phyloP scores from a whole-genome alignment of 192 early-diverging fungal genomes.

The Tieghemiomyces parasiticus region DNA sequence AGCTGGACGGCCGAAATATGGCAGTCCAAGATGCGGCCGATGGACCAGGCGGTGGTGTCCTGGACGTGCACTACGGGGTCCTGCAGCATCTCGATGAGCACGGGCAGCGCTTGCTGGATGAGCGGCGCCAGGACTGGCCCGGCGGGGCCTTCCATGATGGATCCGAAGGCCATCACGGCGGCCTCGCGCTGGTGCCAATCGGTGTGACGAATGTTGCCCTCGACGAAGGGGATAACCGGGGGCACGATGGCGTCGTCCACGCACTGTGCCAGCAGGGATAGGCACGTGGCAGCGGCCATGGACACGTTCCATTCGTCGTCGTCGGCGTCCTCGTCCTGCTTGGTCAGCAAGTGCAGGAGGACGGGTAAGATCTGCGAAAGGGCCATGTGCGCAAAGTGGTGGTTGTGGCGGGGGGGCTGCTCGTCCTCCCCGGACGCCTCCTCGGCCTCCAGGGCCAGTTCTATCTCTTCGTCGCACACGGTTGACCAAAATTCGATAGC shows the following conservation, averaged over 20 bases:
- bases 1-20: conserved; percentile 58
- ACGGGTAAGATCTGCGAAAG: conserved; percentile 72
- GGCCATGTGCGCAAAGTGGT: conserved; percentile 65
- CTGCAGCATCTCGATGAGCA: conserved; percentile 76
- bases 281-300: conserved; percentile 95
- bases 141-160: conserved; percentile 89
- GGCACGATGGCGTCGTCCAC: conserved; percentile 68
- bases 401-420: conserved; percentile 30
- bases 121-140: conserved; percentile 42
- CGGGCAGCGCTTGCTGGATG: conserved; percentile 72
- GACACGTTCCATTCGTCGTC: conserved; percentile 98
- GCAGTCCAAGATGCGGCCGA: conserved; percentile 85
- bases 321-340: conserved; percentile 95
- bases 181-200: conserved; percentile 96
- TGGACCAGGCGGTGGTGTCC: conserved; percentile 97
- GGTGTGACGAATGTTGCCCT: conserved; percentile 60
- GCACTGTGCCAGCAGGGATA: conserved; percentile 72
- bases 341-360: conserved; percentile 78
- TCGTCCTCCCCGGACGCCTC: conserved; percentile 40
- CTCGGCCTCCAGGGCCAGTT: conserved; percentile 40
- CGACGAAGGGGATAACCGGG: conserved; percentile 79
- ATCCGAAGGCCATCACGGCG: conserved; percentile 96
- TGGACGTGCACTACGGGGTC: conserved; percentile 83
- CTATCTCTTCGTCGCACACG: conserved; percentile 89
- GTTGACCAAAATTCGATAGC: conserved; percentile 99